Evolutionary conservation across 768 basidiomycete genomes (phyloP).

Genomic region (Tylopilus cervinicoccineus): DNA sequence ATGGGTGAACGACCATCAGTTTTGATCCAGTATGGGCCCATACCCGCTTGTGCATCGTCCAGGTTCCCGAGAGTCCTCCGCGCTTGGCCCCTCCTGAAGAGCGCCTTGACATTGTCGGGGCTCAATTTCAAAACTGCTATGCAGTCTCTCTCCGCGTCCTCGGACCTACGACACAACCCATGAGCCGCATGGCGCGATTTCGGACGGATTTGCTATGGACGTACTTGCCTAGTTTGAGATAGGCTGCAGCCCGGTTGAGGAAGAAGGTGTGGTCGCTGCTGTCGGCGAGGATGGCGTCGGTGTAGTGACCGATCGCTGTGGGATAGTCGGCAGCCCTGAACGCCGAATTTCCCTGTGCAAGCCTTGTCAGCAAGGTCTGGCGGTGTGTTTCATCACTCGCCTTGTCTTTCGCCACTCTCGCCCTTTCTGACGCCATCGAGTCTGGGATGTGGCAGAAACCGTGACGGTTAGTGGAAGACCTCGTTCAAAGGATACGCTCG

Average conservation of each 20-base stretch:
- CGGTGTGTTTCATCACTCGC: slow-evolving; percentile 2
- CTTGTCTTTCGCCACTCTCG: slow-evolving; percentile 33
- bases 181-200: not conserved
- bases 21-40: not conserved
- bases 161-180: slow-evolving; percentile 42
- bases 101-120: slow-evolving; percentile 66
- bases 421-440: slow-evolving; percentile 34
- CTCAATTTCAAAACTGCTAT: slow-evolving; percentile 55
- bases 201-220: slow-evolving; percentile 31
- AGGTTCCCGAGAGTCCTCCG: slow-evolving; percentile 51
- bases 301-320: slow-evolving; percentile 82
- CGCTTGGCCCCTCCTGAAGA: slow-evolving; percentile 78
- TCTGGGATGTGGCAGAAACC: not conserved
- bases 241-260: slow-evolving; percentile 87
- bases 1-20: slow-evolving; percentile 1
- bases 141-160: slow-evolving; percentile 83
- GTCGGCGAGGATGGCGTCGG: slow-evolving; percentile 72
- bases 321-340: slow-evolving; percentile 82
- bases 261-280: slow-evolving; percentile 69
- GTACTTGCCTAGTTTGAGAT: slow-evolving; percentile 93
- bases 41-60: slow-evolving; percentile 58
- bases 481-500: too few relatives aligned
- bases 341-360: slow-evolving; percentile 72
- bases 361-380: not conserved
- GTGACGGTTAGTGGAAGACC: slow-evolving; percentile 7